These are phyloP conservation scores for Rhododendron mucronatum DNA, from an alignment of 148 eudicot species.

Conservation along the genomic window DNA sequence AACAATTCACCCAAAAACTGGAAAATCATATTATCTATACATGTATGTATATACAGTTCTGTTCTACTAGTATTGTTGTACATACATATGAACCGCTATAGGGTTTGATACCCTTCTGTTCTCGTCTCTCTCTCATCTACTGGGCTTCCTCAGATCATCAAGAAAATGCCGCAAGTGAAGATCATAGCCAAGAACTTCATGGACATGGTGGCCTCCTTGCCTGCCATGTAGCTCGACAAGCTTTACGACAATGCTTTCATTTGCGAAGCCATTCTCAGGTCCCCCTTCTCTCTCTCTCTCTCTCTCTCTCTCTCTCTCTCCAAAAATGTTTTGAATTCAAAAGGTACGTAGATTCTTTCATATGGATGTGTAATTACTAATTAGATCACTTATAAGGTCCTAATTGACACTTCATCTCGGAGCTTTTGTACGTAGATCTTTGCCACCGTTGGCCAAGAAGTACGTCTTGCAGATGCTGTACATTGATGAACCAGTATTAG, in stretches of 20 bases:
- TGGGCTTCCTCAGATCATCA: background rate
- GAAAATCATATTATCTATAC: background rate
- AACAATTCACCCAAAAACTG: background rate
- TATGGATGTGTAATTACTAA: background rate
- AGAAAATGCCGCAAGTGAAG: conserved; percentile 69
- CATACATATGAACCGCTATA: background rate
- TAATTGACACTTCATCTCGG: background rate
- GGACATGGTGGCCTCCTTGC: conserved; percentile 97
- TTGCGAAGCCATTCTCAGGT: conserved; percentile 96
- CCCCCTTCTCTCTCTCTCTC: background rate
- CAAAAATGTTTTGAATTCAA: background rate
- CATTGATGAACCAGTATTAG: conserved; percentile 60
- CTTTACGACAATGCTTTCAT: conserved; percentile 83
- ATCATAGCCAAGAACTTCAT: conserved; percentile 90
- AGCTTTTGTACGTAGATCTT: conserved; percentile 48
- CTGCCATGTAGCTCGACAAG: conserved; percentile 76
- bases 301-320: background rate
- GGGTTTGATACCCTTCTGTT: background rate
- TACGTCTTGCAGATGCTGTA: conserved; percentile 74
- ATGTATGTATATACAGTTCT: background rate
- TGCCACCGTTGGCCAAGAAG: conserved; percentile 91
- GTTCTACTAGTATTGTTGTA: background rate
- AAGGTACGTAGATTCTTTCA: background rate
- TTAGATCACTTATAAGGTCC: background rate
- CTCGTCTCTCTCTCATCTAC: background rate